Percentiles rank a stretch among this genome's conserved stretches.
Evolutionary conservation across 805 yeast species (phyloP).

Genomic region (Alloascoidea hylecoeti): DNA sequence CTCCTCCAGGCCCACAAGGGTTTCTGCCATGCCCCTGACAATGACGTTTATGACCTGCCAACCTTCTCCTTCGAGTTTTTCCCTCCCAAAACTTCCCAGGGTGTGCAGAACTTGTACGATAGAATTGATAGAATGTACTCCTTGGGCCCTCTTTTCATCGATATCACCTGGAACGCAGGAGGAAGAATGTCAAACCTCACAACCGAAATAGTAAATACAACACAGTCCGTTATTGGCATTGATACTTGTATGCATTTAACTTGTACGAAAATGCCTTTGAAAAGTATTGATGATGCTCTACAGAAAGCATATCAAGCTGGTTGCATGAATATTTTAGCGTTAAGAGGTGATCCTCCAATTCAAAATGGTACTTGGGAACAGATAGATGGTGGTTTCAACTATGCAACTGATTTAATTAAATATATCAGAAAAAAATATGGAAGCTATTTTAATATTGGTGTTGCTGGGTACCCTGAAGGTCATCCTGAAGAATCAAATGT

Average conservation of each 20-base stretch:
- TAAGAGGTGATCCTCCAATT: conserved; percentile 91
- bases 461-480: conserved; percentile 97
- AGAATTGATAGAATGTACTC: conserved; percentile 97
- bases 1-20: conserved; percentile 23
- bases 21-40: conserved; percentile 6
- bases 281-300: conserved; percentile 72
- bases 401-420: conserved; percentile 75
- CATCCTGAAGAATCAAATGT: conserved; percentile 74
- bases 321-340: conserved; percentile 87
- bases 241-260: conserved; percentile 98
- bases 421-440: conserved; percentile 73
- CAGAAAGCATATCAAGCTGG: conserved; percentile 80
- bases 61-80: conserved; percentile 95
- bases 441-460: conserved; percentile 85
- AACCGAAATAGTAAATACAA: conserved; percentile 81
- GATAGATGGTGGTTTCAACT: conserved; percentile 63
- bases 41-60: conserved; percentile 19
- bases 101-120: conserved; percentile 90
- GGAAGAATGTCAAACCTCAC: conserved; percentile 76
- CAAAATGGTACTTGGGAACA: conserved; percentile 25
- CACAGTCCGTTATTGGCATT: conserved; percentile 80
- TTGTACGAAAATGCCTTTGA: conserved; percentile 85
- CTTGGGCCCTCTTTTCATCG: conserved; percentile 80
- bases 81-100: conserved; percentile 94
- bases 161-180: conserved; percentile 98